Evolutionary conservation across 2,329 filamentous ascomycete species (phyloP), one percentile per base, ranked within the genome.

Genomic region (Ophioceras dolichostomum): DNA sequence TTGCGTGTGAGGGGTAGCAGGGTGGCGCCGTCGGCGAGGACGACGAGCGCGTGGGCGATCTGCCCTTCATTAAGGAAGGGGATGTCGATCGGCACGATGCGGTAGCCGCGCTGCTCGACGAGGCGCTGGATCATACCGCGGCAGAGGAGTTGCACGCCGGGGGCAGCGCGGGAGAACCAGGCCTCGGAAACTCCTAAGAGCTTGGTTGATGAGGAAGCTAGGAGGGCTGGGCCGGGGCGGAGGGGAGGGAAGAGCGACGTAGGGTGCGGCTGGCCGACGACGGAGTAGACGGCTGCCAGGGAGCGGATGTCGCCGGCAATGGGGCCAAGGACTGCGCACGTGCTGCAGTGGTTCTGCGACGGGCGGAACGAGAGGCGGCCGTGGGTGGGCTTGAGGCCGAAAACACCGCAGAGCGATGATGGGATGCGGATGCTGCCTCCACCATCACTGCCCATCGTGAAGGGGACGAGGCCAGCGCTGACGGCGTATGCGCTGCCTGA

Each of bases 361-460:
- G 81, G 81, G 4, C 65, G 62, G 34, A 59, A 64, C 43, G 80
- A 82, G 2, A 87, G 60, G 17, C 82, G 74, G 19, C 70, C 68
- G 50, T 84, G 79, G 0, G 73, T 76, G 0, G 82, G 67, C 51
- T 88, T 88, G 28, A 89, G 65, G 0, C 83, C 83, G 51, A 76
- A 87, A 6, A 85, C 61, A 10, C 79, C 80, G 50, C 83, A 87
- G 51, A 78, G 84, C 7, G 71, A 71, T 0, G 79, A 65, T 0
- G 83, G 84, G 24, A 88, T 77, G 2, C 83, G 74, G 44, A 88
- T 79, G 35, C 74, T 82, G 39, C 82, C 82, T 22, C 82, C 82
- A 13, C 79, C 81, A 49, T 87, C 82, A 28, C 72, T 76, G 13
- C 83, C 83, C 10, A 86, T 65, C 0, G 79, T 77, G 39, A 83